phyloP scores from a whole-genome alignment of 2,329 filamentous ascomycete species.

The Leptosphaerulina australis region DNA sequence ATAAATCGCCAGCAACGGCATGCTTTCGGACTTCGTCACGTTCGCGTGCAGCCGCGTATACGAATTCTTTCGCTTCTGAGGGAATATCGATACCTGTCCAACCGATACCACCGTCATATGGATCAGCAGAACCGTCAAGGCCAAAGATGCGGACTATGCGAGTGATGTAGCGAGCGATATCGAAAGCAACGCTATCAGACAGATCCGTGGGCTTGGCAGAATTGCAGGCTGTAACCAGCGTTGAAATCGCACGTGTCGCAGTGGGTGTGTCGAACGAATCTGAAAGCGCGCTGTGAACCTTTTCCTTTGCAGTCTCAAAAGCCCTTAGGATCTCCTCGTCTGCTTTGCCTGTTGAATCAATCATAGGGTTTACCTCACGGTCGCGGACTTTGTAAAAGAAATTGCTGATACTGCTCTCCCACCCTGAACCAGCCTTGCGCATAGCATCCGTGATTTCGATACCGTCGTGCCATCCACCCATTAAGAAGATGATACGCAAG shows the following conservation, averaged over 20 bases:
- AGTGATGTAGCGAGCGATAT: conserved; percentile 78
- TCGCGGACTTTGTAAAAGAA: conserved; percentile 67
- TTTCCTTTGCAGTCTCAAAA: conserved; percentile 61
- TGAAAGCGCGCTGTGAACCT: conserved; percentile 69
- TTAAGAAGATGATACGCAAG: conserved; percentile 83
- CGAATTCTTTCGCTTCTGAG: conserved; percentile 62
- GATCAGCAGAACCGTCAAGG: conserved; percentile 65
- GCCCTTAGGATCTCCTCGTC: conserved; percentile 54
- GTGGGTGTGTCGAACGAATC: conserved; percentile 88
- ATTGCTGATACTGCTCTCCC: conserved; percentile 80
- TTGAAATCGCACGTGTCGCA: conserved; percentile 78
- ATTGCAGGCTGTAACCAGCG: conserved; percentile 80
- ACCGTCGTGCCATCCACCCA: conserved; percentile 88
- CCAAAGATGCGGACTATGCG: conserved; percentile 85
- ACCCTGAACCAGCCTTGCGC: conserved; percentile 72
- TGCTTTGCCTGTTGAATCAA: conserved; percentile 35
- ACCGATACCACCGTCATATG: conserved; percentile 58
- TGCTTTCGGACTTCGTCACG: conserved; percentile 64
- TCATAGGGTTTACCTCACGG: conserved; percentile 48
- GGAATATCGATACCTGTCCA: conserved; percentile 71
- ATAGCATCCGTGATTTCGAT: conserved; percentile 89
- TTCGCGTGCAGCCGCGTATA: conserved; percentile 64
- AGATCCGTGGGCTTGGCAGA: conserved; percentile 50
- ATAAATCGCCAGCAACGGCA: conserved; percentile 56
- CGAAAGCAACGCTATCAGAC: conserved; percentile 56